Conservation (phyloP, 1,284 basidiomycete genomes). For the Farysia itapuensis region DNA sequence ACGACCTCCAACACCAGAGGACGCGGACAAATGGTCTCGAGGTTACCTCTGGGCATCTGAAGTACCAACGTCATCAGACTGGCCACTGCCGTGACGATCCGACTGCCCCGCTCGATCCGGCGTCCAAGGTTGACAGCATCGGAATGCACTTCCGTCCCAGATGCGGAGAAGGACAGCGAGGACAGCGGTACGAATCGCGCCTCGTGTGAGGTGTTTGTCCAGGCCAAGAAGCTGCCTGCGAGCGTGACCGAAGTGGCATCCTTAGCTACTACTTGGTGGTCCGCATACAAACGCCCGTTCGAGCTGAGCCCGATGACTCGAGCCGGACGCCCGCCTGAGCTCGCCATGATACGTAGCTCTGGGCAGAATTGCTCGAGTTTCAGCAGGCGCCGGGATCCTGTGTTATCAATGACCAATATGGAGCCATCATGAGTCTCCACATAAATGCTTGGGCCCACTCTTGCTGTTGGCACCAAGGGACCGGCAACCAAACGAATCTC, state of each 20-base stretch:
- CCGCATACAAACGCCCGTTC: slow-evolving; percentile 69
- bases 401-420: slow-evolving; percentile 1
- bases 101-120: slow-evolving; percentile 54
- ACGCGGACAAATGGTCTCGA: slow-evolving; percentile 92
- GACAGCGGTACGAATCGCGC: slow-evolving; percentile 73
- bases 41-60: slow-evolving; percentile 96
- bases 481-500: slow-evolving; percentile 15
- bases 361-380: slow-evolving; percentile 31
- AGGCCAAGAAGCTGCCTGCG: slow-evolving; percentile 81
- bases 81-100: slow-evolving; percentile 53
- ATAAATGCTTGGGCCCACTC: slow-evolving; percentile 11
- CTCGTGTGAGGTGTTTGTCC: slow-evolving; percentile 81
- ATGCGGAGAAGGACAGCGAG: slow-evolving; percentile 36
- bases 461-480: slow-evolving; percentile 15
- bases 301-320: slow-evolving; percentile 68
- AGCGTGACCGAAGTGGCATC: slow-evolving; percentile 78
- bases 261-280: slow-evolving; percentile 64
- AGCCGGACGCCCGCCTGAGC: slow-evolving; percentile 3
- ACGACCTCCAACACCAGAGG: slow-evolving; percentile 77
- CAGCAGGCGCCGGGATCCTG: slow-evolving; percentile 7
- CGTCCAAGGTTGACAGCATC: slow-evolving; percentile 42
- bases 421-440: slow-evolving; percentile 22
- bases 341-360: slow-evolving; percentile 11
- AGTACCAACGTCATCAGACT: slow-evolving; percentile 73
- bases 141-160: slow-evolving; percentile 1